phyloP scores from a whole-genome alignment of 106 monocot genomes.

The Dendrobium nobile region DNA sequence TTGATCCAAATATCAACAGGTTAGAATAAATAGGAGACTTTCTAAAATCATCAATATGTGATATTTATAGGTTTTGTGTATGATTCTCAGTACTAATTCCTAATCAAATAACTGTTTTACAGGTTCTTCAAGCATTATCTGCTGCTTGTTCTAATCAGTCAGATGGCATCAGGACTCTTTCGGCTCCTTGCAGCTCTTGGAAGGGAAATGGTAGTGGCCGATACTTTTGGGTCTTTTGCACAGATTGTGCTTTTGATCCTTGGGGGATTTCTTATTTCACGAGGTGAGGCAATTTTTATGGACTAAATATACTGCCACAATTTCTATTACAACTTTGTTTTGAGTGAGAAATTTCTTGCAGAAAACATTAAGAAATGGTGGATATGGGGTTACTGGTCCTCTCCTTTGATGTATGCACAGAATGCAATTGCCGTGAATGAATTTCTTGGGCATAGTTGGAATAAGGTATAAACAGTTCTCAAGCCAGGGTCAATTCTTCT shows the following conservation, averaged over 20 bases:
- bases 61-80: neutral
- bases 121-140: constrained; percentile 71
- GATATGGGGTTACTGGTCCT: constrained; percentile 13
- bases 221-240: constrained; percentile 64
- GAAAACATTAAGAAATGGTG: constrained; percentile 9
- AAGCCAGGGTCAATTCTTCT: neutral
- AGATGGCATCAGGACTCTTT: constrained; percentile 57
- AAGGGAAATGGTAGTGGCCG: constrained; percentile 57
- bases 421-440: constrained; percentile 8
- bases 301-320: neutral
- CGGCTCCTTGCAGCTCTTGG: constrained; percentile 45
- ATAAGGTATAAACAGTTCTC: neutral
- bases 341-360: neutral
- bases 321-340: neutral
- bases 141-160: constrained; percentile 35
- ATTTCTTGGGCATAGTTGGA: constrained; percentile 12
- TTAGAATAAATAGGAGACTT: constrained; percentile 6
- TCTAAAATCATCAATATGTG: neutral
- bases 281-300: constrained; percentile 26
- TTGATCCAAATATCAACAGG: constrained; percentile 49
- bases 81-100: neutral
- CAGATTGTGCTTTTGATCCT: constrained; percentile 42
- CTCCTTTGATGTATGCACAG: constrained; percentile 11
- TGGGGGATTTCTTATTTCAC: constrained; percentile 61
- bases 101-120: constrained; percentile 10